A percentile compares a stretch with the other conserved stretches of the same genome.
phyloP scores from a whole-genome alignment of 768 basidiomycete species.

The Suillus sp. region DNA sequence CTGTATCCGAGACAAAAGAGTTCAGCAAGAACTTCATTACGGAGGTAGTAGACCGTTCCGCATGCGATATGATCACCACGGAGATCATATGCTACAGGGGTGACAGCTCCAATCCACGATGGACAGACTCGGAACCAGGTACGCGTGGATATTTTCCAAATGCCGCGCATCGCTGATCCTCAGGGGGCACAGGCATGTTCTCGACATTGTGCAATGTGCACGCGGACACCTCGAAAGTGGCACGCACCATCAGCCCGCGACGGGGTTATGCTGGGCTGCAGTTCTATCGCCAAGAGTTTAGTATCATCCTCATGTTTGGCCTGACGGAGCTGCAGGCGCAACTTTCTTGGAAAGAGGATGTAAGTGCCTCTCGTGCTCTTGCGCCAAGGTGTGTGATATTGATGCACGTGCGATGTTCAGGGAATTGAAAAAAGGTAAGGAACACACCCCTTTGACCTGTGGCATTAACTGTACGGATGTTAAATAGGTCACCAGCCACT shows the following conservation, averaged over 20 bases:
- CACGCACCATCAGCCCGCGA: slow-evolving; percentile 33
- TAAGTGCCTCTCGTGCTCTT: slow-evolving; percentile 24
- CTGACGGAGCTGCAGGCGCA: slow-evolving; percentile 50
- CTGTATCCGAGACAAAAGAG: slow-evolving; percentile 33
- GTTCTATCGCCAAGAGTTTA: slow-evolving; percentile 37
- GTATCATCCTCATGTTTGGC: slow-evolving; percentile 46
- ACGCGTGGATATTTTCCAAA: background rate
- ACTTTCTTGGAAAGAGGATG: slow-evolving; percentile 45
- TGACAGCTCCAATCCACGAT: slow-evolving; percentile 25
- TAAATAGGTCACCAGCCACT: slow-evolving; percentile 32
- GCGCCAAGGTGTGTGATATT: background rate
- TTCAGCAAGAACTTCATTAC: slow-evolving; percentile 36
- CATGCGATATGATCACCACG: slow-evolving; percentile 32
- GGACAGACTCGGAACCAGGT: slow-evolving; percentile 35
- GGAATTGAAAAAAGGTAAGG: slow-evolving; percentile 28
- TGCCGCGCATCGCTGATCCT: slow-evolving; percentile 2
- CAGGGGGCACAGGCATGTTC: slow-evolving; percentile 27
- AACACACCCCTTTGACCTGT: too few relatives aligned
- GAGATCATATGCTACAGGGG: slow-evolving; percentile 36
- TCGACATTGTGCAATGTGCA: slow-evolving; percentile 26
- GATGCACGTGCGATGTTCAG: slow-evolving; percentile 6
- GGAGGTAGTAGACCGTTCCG: slow-evolving; percentile 30
- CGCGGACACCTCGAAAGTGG: slow-evolving; percentile 32
- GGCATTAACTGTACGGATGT: slow-evolving; percentile 10
- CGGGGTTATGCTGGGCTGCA: slow-evolving; percentile 31